Evolutionary conservation across 768 basidiomycete species (phyloP), one percentile per base, ranked within the genome.

Genomic region (Suillus americanus): DNA sequence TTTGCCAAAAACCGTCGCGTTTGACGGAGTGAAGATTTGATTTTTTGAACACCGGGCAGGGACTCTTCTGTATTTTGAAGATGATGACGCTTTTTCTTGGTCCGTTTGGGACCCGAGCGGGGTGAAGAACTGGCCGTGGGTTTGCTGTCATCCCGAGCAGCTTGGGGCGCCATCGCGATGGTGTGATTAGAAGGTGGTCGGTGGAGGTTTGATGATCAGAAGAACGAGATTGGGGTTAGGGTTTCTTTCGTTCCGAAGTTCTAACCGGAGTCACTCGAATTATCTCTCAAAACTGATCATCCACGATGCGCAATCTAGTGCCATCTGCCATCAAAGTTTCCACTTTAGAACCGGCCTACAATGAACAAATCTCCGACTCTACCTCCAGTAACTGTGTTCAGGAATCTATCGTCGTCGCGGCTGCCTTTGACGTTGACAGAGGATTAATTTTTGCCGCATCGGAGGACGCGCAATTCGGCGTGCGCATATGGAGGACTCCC

Each of bases 1-100:
- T 91, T 95, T 30, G 91, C 89, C 40, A 97, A 82, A 43, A 98
- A 78, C 55, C 96, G 80, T 66, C 86, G 85, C 1, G 94, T 90
- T 77, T 97, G 95, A 62, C 96, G 81, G 61, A 98, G 78, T 33
- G 88, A 81, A 6, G 94, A 84, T 75, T 97, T 98, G 67, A 97
- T 79, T 77, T 94, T 97, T 69, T 91, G 91, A 7, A 95, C 84
- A 18, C 95, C 94, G 3, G 89, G 89, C 33, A 70, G 65, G 18
- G 69, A 48, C 54, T 73, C 71, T 3, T 72, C 65, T 56, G 51
- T 28, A 13, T 65, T 65, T 12, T 65, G 61, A 18, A 61, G 70
- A 0, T 61, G 63, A 37, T 62, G 62, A 64, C 50, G 56, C 13
- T 55, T 62, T 25, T 59, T 62, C 63, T 68, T 74, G 35, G 59